Base-by-base conservation (phyloP, 495 filamentous ascomycete species). In the Penicillium coffeae region DNA sequence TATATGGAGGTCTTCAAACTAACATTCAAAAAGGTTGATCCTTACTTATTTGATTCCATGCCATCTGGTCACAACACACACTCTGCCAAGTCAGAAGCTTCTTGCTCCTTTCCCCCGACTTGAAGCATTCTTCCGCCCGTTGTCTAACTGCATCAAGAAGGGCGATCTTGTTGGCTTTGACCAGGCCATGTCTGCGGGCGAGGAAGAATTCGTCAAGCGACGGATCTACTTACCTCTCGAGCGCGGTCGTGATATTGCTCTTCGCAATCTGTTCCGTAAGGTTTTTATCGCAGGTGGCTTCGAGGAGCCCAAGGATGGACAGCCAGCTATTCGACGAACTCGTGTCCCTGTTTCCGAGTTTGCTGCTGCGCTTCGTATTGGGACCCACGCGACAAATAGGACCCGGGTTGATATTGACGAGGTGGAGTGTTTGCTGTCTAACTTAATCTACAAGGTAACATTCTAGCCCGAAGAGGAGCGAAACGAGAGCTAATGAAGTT, bases 361-460 rank as follows among this genome's bases (percentile, higher is more conserved):
- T 63, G 80, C 76, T 34, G 77, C 81, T 8, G 86, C 83, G 8
- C 56, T 89, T 43, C 68, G 76, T 33, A 66, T 83, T 21, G 72
- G 71, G 9, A 76, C 62, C 7, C 63, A 72, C 53, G 63, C 68
- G 9, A 83, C 79, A 10, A 79, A 76, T 33, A 75, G 80, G 41
- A 79, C 84, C 55, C 76, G 75, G 9, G 73, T 93, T 32, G 91
- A 96, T 53, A 78, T 75, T 16, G 93, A 98, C 65, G 93, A 97
- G 68, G 91, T 98, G 16, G 93, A 98, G 70, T 97, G 94, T 67
- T 62, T 96, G 50, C 55, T 98, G 54, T 88, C 94, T 5, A 96
- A 95, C 58, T 83, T 94, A 74, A 95, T 97, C 32, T 97, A 97
- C 72, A 98, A 95, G 80, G 90, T 93, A 63, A 57, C n/a, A n/a